Base-by-base conservation (phyloP, 306 rosid species). In the Pachyrhizus erosus region DNA sequence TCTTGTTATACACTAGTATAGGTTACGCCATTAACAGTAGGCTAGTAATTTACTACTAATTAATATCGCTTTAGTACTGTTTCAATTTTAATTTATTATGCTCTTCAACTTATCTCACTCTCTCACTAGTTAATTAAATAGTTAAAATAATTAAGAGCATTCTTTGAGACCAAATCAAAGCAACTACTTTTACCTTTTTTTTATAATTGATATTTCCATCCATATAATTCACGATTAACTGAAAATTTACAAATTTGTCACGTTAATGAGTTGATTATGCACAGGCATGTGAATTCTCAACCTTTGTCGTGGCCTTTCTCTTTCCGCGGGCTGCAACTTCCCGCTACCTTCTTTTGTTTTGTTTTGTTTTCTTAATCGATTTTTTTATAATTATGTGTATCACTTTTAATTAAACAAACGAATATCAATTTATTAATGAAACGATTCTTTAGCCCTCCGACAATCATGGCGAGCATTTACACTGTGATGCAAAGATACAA, bases 401-500 rank as follows among this genome's bases (percentile, higher is more conserved):
- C 17, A 46, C n/a, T 42, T 42, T 42, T 24, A 39, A 85, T 64
- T 48, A 82, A 66, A 73, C 26, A 74, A 55, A 27, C 15, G 34
- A 79, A 83, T 77, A 76, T 73, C 11, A 51, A 67, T 82, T 70
- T 31, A 70, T 78, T 79, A 75, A 80, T 81, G 76, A 55, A 83
- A 77, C 8, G 78, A 64, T 79, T 83, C 84, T 33, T 82, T 83
- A 48, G 66, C 75, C 26, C 71, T 70, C 86, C 91, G 91, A 83
- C 89, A 86, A 88, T 87, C 91, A 91, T 86, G 91, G 84, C 85
- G 55, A 85, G 87, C 92, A 91, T 87, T 87, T 90, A 84, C 88
- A 83, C 26, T 7, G 65, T 67, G 78, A 80, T 84, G 84, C 87
- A 68, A 80, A 80, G 82, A 80, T 58, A 70, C 85, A 78, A 73